Evolutionary conservation across 352 stramenopile genomes (phyloP).

Genomic region (Phytopythium litorale): DNA sequence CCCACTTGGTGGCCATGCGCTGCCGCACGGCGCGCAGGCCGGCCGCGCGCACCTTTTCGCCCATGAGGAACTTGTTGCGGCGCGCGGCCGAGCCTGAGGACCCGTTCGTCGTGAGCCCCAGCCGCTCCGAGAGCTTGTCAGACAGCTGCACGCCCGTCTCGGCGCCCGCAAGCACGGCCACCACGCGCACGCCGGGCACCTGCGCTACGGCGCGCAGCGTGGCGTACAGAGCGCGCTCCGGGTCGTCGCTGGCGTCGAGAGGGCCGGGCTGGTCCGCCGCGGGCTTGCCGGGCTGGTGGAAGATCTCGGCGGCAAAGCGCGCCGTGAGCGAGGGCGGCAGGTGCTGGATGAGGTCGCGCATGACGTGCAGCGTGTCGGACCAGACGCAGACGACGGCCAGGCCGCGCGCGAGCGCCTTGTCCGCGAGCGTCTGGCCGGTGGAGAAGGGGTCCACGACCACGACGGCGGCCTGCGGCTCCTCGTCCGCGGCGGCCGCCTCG

Average conservation of each 20-base stretch:
- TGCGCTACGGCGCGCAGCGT: conserved; percentile 34
- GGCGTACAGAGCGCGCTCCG: conserved; percentile 23
- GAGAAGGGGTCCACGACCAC: conserved; percentile 96
- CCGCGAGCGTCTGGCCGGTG: conserved; percentile 90
- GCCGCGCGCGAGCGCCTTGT: conserved; percentile 83
- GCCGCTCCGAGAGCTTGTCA: conserved; percentile 86
- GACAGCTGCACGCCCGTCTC: conserved; percentile 93
- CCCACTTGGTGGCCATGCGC: conserved; percentile 71
- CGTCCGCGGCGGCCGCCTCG: conserved; percentile 18
- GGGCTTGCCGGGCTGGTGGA: conserved; percentile 29
- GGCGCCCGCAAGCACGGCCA: conserved; percentile 87
- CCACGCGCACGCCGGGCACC: conserved; percentile 46
- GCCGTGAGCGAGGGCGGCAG: conserved; percentile 41
- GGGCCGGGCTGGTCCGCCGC: too few species aligned
- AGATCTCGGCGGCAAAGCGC: conserved; percentile 62
- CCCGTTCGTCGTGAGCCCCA: conserved; percentile 87
- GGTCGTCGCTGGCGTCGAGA: too few species aligned
- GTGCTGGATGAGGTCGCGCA: conserved; percentile 68
- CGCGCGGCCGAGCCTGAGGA: conserved; percentile 70
- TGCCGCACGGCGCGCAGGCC: conserved; percentile 81
- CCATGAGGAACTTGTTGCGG: conserved; percentile 90
- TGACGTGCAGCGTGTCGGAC: conserved; percentile 74
- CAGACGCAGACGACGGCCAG: conserved; percentile 80
- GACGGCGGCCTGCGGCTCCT: conserved; percentile 55
- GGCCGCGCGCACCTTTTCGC: conserved; percentile 71